Conservation (phyloP, 352 stramenopile genomes). For the Achlya hypogyna region DNA sequence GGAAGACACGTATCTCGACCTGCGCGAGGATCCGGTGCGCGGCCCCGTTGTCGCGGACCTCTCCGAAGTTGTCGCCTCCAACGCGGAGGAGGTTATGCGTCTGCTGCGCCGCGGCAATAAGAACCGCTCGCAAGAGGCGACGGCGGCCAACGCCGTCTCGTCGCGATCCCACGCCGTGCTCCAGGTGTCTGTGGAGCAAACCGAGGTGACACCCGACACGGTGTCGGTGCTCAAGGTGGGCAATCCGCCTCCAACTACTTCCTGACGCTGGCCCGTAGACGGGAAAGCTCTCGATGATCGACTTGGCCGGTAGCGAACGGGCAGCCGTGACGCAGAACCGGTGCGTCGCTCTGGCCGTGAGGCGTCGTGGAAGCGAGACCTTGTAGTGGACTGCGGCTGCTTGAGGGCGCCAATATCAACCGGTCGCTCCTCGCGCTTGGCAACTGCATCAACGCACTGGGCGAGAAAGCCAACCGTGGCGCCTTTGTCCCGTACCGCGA, state of each 20-base stretch:
- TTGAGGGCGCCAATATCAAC: conserved; percentile 91
- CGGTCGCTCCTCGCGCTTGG: conserved; percentile 82
- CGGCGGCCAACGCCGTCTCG: conserved; percentile 79
- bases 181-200: conserved; percentile 74
- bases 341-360: not conserved
- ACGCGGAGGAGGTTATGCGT: conserved; percentile 78
- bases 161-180: conserved; percentile 86
- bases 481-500: conserved; percentile 87
- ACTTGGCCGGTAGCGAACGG: conserved; percentile 86
- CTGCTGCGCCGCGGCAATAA: conserved; percentile 79
- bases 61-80: conserved; percentile 72
- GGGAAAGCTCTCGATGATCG: conserved; percentile 85
- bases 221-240: conserved; percentile 24
- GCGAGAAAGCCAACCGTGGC: conserved; percentile 53
- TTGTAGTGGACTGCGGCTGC: conserved; percentile 45
- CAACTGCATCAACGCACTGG: conserved; percentile 91
- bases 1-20: conserved; percentile 33
- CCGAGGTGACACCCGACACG: conserved; percentile 31
- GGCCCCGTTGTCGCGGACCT: conserved; percentile 79
- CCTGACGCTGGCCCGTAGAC: conserved; percentile 35
- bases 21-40: conserved; percentile 80
- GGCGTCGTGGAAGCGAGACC: not conserved
- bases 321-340: conserved; percentile 86
- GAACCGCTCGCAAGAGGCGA: conserved; percentile 81
- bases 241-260: not conserved